Evolutionary conservation across 2,329 filamentous ascomycete genomes (phyloP).

Genomic region (Sphaerostilbella broomeana): DNA sequence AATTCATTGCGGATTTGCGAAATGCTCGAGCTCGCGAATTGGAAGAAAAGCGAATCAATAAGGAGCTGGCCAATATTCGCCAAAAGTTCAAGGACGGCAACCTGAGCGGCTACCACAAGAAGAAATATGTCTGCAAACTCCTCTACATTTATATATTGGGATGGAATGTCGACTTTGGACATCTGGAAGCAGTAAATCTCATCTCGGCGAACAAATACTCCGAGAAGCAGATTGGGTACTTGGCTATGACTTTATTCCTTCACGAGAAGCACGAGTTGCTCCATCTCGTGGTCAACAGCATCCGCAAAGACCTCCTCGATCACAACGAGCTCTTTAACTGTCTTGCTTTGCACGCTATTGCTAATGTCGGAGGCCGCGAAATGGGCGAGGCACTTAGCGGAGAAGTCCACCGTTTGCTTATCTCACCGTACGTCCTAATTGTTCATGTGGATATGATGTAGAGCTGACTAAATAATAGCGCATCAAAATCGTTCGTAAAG

Average conservation of each 20-base stretch:
- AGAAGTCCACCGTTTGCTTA: constrained; percentile 88
- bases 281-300: constrained; percentile 96
- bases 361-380: constrained; percentile 92
- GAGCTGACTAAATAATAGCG: constrained; percentile 25
- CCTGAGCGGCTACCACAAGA: constrained; percentile 95
- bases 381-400: constrained; percentile 91
- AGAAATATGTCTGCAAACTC: constrained; percentile 99
- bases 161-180: constrained; percentile 98
- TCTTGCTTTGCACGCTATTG: constrained; percentile 90
- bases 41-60: constrained; percentile 99
- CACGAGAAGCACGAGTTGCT: constrained; percentile 96
- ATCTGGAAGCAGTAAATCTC: constrained; percentile 95
- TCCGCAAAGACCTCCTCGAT: constrained; percentile 89
- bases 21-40: constrained; percentile 92
- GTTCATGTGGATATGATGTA: constrained; percentile 30
- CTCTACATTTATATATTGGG: constrained; percentile 98
- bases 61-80: constrained; percentile 95
- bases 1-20: constrained; percentile 94
- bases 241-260: constrained; percentile 93
- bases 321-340: constrained; percentile 98
- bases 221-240: constrained; percentile 97
- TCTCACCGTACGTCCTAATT: constrained; percentile 66
- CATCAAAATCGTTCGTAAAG: constrained; percentile 95
- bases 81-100: constrained; percentile 97
- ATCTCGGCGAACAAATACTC: constrained; percentile 97